Conservation (phyloP, 345 rosid species). For the Stellera chamaejasme region DNA sequence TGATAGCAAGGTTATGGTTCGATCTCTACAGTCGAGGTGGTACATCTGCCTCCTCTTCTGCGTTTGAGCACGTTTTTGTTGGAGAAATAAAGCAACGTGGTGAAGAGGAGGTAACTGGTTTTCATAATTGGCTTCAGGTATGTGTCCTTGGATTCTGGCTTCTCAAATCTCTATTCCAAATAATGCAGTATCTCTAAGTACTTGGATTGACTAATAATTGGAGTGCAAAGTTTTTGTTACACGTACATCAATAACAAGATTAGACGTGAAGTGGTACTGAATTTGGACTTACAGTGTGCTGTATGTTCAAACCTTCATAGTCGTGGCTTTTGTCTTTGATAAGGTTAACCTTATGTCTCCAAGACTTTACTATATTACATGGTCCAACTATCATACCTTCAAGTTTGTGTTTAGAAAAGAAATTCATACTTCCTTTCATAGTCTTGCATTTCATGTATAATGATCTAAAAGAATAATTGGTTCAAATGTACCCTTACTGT, state of each 20-base stretch:
- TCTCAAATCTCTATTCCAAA: background rate
- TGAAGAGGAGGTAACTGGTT: conserved; percentile 73
- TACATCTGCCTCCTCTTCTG: conserved; percentile 72
- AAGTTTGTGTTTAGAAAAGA: no score
- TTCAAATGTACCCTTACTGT: background rate
- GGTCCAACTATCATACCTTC: no score
- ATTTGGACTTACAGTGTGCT: no score
- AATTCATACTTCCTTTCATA: background rate
- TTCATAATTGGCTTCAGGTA: conserved; percentile 99
- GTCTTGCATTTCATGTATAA: background rate
- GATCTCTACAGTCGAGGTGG: conserved; percentile 86
- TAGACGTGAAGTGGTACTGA: no score
- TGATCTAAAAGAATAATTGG: background rate
- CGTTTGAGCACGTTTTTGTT: conserved; percentile 95
- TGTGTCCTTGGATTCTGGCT: background rate
- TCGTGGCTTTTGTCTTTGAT: no score
- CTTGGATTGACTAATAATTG: background rate
- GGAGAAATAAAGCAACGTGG: conserved; percentile 83
- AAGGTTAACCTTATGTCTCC: no score
- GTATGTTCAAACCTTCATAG: no score
- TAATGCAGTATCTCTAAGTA: background rate
- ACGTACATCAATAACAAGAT: no score
- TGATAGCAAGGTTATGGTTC: conserved; percentile 72
- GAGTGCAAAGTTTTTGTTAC: background rate
- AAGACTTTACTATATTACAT: no score